Percentiles rank a stretch among this genome's conserved stretches.
These are phyloP conservation scores for Vigna radiata DNA, from an alignment of 306 rosid genomes.

Conservation along the genomic window DNA sequence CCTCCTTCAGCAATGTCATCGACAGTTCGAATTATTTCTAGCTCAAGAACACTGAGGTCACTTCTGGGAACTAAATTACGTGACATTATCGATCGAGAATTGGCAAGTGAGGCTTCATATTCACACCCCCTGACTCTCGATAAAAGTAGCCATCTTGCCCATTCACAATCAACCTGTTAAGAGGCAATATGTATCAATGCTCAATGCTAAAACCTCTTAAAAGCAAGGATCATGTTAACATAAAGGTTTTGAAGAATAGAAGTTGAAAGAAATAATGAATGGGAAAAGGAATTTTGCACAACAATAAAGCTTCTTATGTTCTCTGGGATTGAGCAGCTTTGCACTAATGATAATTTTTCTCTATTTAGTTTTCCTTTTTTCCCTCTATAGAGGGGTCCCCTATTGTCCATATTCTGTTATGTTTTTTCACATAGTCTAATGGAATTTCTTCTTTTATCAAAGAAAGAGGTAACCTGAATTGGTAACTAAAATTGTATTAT, in stretches of 20 bases:
- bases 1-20: slow-evolving; percentile 99
- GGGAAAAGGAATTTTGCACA: slow-evolving; percentile 8
- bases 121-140: slow-evolving; percentile 85
- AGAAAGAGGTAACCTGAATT: slow-evolving; percentile 6
- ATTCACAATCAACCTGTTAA: slow-evolving; percentile 83
- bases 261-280: slow-evolving; percentile 15
- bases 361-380: neutral
- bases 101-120: slow-evolving; percentile 86
- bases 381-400: slow-evolving; percentile 4
- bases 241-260: neutral
- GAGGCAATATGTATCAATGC: slow-evolving; percentile 47
- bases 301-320: slow-evolving; percentile 4
- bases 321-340: neutral
- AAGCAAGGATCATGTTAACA: slow-evolving; percentile 2
- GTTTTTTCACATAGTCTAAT: neutral
- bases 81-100: slow-evolving; percentile 79
- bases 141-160: slow-evolving; percentile 93
- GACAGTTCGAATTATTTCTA: slow-evolving; percentile 85
- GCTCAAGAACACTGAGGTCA: slow-evolving; percentile 68
- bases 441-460: slow-evolving; percentile 6
- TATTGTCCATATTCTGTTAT: neutral
- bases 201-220: slow-evolving; percentile 3
- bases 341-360: neutral
- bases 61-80: slow-evolving; percentile 64
- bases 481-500: neutral